Evolutionary conservation across 164 flowering plant species (phyloP).

Genomic region (Stephania cephalantha): DNA sequence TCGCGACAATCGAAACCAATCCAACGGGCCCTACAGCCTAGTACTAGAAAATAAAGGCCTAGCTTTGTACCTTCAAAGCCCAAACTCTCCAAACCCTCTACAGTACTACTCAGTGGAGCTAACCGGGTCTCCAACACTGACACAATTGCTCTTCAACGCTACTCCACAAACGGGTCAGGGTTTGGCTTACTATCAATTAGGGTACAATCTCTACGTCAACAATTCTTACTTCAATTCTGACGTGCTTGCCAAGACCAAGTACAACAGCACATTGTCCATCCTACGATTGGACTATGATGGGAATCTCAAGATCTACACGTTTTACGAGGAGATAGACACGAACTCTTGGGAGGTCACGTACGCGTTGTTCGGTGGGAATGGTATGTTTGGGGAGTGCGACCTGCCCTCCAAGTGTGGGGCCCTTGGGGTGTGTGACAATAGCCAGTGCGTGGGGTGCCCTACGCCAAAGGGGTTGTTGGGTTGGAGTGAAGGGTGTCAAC

Average conservation of each 20-base stretch:
- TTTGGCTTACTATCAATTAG: slow-evolving; percentile 17
- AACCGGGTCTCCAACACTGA: neutral
- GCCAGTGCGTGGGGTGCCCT: slow-evolving; percentile 37
- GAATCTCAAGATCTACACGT: slow-evolving; percentile 33
- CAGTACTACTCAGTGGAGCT: slow-evolving; percentile 13
- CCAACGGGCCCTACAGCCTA: slow-evolving; percentile 24
- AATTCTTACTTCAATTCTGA: neutral
- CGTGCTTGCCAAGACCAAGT: slow-evolving; percentile 28
- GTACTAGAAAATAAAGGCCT: slow-evolving; percentile 21
- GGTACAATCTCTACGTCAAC: neutral
- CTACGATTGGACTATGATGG: slow-evolving; percentile 37
- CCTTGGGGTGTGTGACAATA: slow-evolving; percentile 28
- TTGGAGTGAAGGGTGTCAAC: slow-evolving; percentile 26
- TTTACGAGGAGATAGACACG: slow-evolving; percentile 22
- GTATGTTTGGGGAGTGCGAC: slow-evolving; percentile 22
- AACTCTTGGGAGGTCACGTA: slow-evolving; percentile 38
- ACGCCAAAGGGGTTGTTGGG: slow-evolving; percentile 25
- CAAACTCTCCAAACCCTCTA: slow-evolving; percentile 17
- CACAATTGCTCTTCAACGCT: slow-evolving; percentile 10
- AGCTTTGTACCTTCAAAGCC: slow-evolving; percentile 23
- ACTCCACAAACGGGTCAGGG: slow-evolving; percentile 12
- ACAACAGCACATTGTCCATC: slow-evolving; percentile 30
- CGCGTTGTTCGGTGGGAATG: slow-evolving; percentile 22
- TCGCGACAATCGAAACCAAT: slow-evolving; percentile 1
- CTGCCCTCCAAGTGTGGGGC: slow-evolving; percentile 19